Base-by-base conservation (phyloP, 768 basidiomycete genomes). In the Termitomyces heimii region DNA sequence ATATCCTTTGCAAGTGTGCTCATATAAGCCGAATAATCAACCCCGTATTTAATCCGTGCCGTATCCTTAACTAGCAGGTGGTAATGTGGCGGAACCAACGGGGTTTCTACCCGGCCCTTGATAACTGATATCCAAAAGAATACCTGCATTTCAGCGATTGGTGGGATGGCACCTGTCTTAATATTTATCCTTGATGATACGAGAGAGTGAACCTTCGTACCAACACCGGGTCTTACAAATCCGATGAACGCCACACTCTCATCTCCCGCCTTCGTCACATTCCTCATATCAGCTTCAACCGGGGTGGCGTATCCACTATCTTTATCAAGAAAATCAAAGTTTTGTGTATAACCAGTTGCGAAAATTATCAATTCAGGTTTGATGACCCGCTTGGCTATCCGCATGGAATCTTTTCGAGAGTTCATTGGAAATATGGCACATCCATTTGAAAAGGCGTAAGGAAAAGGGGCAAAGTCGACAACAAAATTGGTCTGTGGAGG, bases 401-500 rank as follows among this genome's bases (percentile, higher is more conserved):
- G 65, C 28, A 70, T 60, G 24, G 75, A 69, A 65, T 75, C 80
- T 65, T 79, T 82, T 24, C 72, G 65, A 60, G 71, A 68, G 63
- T 67, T 68, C 12, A 65, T 28, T 50, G 77, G 74, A 60, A 84
- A 84, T 13, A 81, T 66, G 4, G 77, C 79, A 14, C 65, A 67
- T 0, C 83, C 84, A 34, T 67, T 59, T 31, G 71, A 68, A 57
- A 85, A 77, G 22, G 69, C 65, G 8, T 66, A 68, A 0, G 84
- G 84, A 66, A 82, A 85, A 2, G 83, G 82, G 7, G 83, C 81
- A 26, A 84, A 72, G 49, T 85, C 78, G 48, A 84, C 73, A 2
- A 68, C 64, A 51, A 77, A 74, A 55, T 75, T 60, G 0, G 78
- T 79, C 22, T 71, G 67, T 12, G 78, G 77, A 3, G 77, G 74